Evolutionary conservation across 2,329 filamentous ascomycete species (phyloP).

Genomic region (Plectosphaerella sp.): DNA sequence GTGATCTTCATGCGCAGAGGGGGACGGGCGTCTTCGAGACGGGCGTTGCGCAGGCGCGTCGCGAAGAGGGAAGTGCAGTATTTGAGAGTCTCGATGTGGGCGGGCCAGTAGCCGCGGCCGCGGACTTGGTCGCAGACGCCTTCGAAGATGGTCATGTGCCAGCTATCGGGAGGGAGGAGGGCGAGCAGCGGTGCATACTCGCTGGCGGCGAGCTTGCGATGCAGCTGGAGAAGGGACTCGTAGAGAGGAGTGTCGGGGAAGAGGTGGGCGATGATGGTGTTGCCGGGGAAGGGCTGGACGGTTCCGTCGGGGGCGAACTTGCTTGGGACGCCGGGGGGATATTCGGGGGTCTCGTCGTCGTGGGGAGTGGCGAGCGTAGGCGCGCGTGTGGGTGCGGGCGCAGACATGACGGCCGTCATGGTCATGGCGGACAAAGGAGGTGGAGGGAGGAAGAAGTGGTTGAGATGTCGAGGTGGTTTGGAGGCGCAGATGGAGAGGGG

Average conservation of each 20-base stretch:
- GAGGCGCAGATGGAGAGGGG: no score
- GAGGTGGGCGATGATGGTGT: slow-evolving; percentile 18
- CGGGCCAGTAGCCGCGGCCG: slow-evolving; percentile 14
- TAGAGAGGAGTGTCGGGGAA: slow-evolving; percentile 10
- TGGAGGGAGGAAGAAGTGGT: no score
- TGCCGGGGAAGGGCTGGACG: slow-evolving; percentile 18
- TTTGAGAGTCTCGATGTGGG: slow-evolving; percentile 3
- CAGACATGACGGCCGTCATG: background rate
- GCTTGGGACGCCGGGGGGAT: slow-evolving; percentile 14
- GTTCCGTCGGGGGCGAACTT: slow-evolving; percentile 17
- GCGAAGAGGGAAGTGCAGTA: slow-evolving; percentile 6
- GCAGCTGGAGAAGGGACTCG: slow-evolving; percentile 12
- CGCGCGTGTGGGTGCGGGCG: background rate
- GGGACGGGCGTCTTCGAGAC: slow-evolving; percentile 6
- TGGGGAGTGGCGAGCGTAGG: background rate
- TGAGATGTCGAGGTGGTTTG: no score
- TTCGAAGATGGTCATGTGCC: slow-evolving; percentile 23
- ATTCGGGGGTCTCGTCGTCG: background rate
- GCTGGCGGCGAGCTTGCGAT: slow-evolving; percentile 11
- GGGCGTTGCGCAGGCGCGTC: slow-evolving; percentile 10
- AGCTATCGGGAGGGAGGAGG: slow-evolving; percentile 17
- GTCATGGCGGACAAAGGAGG: background rate
- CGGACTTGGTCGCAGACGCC: slow-evolving; percentile 17
- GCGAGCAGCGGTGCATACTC: slow-evolving; percentile 12
- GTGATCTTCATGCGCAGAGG: slow-evolving; percentile 12